Percentiles rank a stretch among this genome's conserved stretches.
These are phyloP conservation scores for Penstemon barbatus DNA, from an alignment of 257 asterid species.

Conservation along the genomic window DNA sequence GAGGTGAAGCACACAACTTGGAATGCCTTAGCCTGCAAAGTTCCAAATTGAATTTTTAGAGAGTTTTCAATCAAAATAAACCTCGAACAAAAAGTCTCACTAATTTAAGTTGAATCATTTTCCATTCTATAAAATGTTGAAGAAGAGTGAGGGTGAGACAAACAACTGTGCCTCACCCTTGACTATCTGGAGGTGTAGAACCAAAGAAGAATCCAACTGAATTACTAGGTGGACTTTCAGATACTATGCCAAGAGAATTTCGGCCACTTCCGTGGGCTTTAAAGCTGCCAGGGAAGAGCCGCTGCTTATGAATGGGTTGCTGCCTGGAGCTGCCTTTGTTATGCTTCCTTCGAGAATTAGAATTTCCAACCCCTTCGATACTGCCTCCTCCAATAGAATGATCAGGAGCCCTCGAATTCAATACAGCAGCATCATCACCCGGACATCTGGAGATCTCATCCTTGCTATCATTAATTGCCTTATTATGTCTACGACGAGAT, in stretches of 20 bases:
- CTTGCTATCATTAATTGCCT: conserved; percentile 42
- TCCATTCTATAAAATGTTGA: conserved; percentile 5
- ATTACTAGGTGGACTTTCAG: conserved; percentile 81
- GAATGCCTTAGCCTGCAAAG: conserved; percentile 57
- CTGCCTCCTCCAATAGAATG: conserved; percentile 52
- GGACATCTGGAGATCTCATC: conserved; percentile 50
- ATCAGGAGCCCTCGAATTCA: conserved; percentile 45
- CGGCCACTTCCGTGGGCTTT: conserved; percentile 53
- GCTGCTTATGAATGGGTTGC: conserved; percentile 54
- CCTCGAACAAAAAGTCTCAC: conserved; percentile 4
- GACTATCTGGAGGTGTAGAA: conserved; percentile 81
- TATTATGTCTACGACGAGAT: conserved; percentile 41
- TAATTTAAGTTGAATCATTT: background rate
- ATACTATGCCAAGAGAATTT: conserved; percentile 42
- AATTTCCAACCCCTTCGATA: conserved; percentile 47
- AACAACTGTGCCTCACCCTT: conserved; percentile 51
- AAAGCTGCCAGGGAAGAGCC: conserved; percentile 57
- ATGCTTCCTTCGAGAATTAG: conserved; percentile 58
- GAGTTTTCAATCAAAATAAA: background rate
- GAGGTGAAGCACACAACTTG: conserved; percentile 78
- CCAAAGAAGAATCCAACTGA: conserved; percentile 94
- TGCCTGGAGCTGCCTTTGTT: conserved; percentile 64
- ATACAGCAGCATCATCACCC: conserved; percentile 36
- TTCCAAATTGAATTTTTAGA: conserved; percentile 25
- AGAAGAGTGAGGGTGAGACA: conserved; percentile 6